Evolutionary conservation across 179 eudicot species (phyloP).

Genomic region (Actinidia chinensis): DNA sequence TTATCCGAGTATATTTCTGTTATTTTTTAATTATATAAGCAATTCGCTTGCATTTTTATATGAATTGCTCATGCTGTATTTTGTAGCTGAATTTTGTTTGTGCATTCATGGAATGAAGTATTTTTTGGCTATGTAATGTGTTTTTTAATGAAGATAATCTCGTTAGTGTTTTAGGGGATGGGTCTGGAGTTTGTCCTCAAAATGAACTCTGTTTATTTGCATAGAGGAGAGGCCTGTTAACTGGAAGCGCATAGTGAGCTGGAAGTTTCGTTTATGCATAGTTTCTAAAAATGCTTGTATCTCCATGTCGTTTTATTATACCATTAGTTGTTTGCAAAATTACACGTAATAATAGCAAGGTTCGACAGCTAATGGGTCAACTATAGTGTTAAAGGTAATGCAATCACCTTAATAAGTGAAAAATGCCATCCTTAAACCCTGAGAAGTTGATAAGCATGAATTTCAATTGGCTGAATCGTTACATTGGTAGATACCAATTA

Average conservation of each 20-base stretch:
- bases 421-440: background rate
- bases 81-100: background rate
- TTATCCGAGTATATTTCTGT: background rate
- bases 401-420: background rate
- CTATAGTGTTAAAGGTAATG: background rate
- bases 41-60: background rate
- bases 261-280: background rate
- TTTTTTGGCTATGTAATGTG: too few relatives aligned
- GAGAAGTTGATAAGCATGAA: background rate
- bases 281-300: constrained; percentile 1
- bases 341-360: background rate
- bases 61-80: constrained; percentile 2
- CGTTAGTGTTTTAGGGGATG: background rate
- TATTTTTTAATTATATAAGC: background rate
- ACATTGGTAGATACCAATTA: background rate
- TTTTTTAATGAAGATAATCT: too few relatives aligned
- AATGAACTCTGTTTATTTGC: background rate
- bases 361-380: background rate
- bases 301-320: background rate
- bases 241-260: background rate
- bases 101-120: background rate
- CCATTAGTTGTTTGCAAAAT: background rate
- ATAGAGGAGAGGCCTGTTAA: background rate
- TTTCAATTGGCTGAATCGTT: background rate
- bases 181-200: background rate